Evolutionary conservation across 2,329 filamentous ascomycete species (phyloP).

Genomic region (Colletotrichum lupini): DNA sequence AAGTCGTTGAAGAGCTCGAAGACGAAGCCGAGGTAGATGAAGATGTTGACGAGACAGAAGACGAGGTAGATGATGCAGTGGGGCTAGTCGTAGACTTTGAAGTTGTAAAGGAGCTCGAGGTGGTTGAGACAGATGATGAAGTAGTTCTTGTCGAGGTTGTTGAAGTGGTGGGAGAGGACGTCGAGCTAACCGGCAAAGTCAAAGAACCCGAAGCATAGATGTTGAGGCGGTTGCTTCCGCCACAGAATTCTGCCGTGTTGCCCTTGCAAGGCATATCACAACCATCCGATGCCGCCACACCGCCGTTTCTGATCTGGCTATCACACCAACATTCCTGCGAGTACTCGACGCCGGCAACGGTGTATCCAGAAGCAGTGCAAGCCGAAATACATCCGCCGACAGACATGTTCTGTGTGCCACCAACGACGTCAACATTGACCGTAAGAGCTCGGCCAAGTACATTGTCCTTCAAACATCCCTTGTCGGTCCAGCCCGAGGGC

Average conservation of each 20-base stretch:
- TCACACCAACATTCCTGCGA: conserved; percentile 35
- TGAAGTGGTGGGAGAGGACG: background rate
- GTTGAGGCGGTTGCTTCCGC: conserved; percentile 44
- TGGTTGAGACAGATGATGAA: background rate
- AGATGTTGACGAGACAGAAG: background rate
- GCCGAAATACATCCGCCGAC: background rate
- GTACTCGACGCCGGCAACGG: conserved; percentile 1
- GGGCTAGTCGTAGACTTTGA: background rate
- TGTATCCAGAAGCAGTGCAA: background rate
- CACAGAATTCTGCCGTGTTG: conserved; percentile 45
- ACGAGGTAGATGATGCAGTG: background rate
- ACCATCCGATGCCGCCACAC: conserved; percentile 40
- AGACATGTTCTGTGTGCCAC: background rate
- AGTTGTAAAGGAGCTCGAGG: background rate
- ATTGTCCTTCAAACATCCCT: background rate
- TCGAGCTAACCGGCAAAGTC: background rate
- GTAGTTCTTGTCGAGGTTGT: background rate
- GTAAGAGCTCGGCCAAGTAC: background rate
- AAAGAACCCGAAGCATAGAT: conserved; percentile 41
- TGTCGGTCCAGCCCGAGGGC: background rate
- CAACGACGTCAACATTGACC: background rate
- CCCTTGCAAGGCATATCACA: conserved; percentile 48
- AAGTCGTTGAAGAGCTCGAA: background rate
- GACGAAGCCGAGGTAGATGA: background rate
- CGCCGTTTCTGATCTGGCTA: conserved; percentile 42